Conservation (phyloP, 352 stramenopile species). For the Thalassiosira mediterranea region DNA sequence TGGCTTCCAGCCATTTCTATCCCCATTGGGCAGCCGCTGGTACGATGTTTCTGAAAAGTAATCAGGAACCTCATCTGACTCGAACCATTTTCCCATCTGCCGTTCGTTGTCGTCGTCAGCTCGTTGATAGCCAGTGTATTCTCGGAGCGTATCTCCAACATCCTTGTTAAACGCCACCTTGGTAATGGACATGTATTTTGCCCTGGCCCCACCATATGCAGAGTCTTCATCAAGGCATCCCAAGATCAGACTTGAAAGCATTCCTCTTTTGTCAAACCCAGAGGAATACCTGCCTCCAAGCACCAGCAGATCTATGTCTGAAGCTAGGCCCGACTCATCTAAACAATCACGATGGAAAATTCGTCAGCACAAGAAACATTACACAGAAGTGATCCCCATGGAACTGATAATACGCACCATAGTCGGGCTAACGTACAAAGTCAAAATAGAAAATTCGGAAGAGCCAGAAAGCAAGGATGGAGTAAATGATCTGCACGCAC, state of each 20-base stretch:
- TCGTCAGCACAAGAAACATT: no score
- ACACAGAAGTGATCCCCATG: no score
- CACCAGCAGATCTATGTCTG: constrained; percentile 71
- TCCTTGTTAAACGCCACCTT: constrained; percentile 60
- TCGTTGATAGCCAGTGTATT: constrained; percentile 61
- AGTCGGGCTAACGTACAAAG: no score
- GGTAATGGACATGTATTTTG: constrained; percentile 68
- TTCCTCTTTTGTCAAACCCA: constrained; percentile 58
- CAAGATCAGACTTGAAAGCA: constrained; percentile 66
- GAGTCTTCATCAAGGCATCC: constrained; percentile 65
- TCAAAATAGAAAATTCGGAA: constrained; percentile 63
- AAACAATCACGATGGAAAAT: no score
- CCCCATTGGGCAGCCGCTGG: constrained; percentile 53
- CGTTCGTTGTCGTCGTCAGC: constrained; percentile 41
- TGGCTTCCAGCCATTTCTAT: constrained; percentile 68
- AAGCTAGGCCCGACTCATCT: constrained; percentile 56
- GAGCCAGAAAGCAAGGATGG: no score
- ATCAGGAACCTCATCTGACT: constrained; percentile 56
- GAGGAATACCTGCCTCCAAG: constrained; percentile 71
- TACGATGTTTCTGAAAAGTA: constrained; percentile 74
- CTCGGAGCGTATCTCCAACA: constrained; percentile 21
- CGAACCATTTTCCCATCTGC: constrained; percentile 78
- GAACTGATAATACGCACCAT: constrained; percentile 55
- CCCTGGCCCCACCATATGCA: constrained; percentile 13
- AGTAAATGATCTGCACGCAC: no score